Conservation (phyloP, 1,139 yeast genomes). For the Casaregolazyma suthepensis region DNA sequence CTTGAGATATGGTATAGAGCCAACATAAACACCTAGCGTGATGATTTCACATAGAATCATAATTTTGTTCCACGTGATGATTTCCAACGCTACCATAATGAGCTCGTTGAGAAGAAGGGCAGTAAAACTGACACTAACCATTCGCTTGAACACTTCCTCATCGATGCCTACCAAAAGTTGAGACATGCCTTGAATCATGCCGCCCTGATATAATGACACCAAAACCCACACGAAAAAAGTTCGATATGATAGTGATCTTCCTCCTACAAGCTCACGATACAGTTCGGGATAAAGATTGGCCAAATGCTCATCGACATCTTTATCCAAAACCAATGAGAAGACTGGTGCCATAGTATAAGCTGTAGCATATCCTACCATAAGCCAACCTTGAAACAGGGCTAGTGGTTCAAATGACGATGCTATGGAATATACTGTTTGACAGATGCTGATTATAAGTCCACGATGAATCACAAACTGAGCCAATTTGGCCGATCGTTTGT, state of each 20-base stretch:
- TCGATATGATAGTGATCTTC: conserved; percentile 75
- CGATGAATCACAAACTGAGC: conserved; percentile 96
- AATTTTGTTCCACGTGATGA: conserved; percentile 78
- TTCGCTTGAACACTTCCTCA: conserved; percentile 48
- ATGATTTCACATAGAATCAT: conserved; percentile 71
- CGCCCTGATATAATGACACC: conserved; percentile 84
- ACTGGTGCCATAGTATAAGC: conserved; percentile 98
- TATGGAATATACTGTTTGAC: conserved; percentile 89
- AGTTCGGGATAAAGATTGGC: conserved; percentile 91
- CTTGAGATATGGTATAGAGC: conserved; percentile 70
- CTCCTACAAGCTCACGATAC: conserved; percentile 85
- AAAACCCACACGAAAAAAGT: conserved; percentile 91
- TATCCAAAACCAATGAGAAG: conserved; percentile 83
- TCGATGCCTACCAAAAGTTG: conserved; percentile 69
- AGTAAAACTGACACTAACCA: conserved; percentile 83
- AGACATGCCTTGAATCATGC: conserved; percentile 66
- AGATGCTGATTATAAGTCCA: conserved; percentile 90
- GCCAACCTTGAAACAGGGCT: conserved; percentile 91
- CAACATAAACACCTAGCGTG: conserved; percentile 62
- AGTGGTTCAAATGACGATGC: conserved; percentile 86
- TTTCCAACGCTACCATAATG: conserved; percentile 88
- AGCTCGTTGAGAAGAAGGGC: conserved; percentile 79
- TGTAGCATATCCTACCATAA: conserved; percentile 98
- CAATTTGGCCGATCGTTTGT: conserved; percentile 88
- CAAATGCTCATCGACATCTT: conserved; percentile 84